Base-by-base conservation (phyloP, 495 filamentous ascomycete genomes). In the Penicillium antarcticum region DNA sequence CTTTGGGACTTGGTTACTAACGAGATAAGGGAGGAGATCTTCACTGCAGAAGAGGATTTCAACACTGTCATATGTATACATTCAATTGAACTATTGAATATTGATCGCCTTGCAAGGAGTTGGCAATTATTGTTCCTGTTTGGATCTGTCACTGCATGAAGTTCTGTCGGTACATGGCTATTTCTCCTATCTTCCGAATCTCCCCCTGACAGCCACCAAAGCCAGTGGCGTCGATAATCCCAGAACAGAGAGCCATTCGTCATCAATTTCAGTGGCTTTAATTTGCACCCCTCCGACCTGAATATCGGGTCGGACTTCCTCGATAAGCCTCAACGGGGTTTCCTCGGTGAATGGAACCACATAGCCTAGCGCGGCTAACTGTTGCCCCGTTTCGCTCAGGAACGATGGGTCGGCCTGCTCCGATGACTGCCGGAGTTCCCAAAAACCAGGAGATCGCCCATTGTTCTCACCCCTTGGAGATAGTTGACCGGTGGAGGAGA, bases 1-100 rank as follows among this genome's bases (percentile, higher is more conserved):
- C 54, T 41, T 21, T 21, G 24, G 18, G 14, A 1, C 1, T 18
- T 17, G 10, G 7, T 39, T 19, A 19, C 36, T 39, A 19, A 19
- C 36, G 2, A 39, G 46, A 48, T 48, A 48, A 48, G 26, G 26
- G 26, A 6, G 26, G 10, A 16, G 31, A 45, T 45, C 42, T n/a
- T 23, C 10, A 29, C 17, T 23, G 23, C 12, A 26, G 42, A 2
- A 37, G 3, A 4, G n/a, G 14, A 14, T 39, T 29, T 18, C 41
- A n/a, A n/a, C 9, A 31, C 24, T 44, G 45, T 47, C 45, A 47
- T 23, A 40, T 40, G 33, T 24, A 39, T 5, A 21, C 1, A 26
- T 24, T 13, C 33, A 10, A 38, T 13, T 29, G 43, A 19, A 45
- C 33, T 34, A 11, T 48, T 39, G 37, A 39, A 10, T 19, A 39